phyloP scores from a whole-genome alignment of 2,329 filamentous ascomycete species.

The Claviceps purpurea region DNA sequence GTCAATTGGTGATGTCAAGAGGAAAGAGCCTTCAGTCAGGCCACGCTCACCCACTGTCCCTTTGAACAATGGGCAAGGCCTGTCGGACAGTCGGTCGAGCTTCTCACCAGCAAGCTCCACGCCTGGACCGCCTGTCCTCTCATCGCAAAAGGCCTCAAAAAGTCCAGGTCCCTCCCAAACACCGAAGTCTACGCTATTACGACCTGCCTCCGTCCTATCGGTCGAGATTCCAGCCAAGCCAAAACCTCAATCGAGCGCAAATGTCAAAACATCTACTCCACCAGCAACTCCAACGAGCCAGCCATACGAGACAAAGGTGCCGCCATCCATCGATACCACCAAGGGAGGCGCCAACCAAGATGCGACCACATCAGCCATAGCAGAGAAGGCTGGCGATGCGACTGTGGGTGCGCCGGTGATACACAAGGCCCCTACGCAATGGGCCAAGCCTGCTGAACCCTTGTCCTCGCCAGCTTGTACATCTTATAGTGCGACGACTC shows the following conservation, averaged over 20 bases:
- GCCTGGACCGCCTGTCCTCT: not conserved
- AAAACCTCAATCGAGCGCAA: not conserved
- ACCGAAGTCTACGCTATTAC: conserved; percentile 1
- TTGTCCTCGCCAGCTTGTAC: conserved; percentile 51
- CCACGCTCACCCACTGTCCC: conserved; percentile 7
- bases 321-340: not conserved
- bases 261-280: not conserved
- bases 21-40: conserved; percentile 4
- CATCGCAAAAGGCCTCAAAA: conserved; percentile 1
- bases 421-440: conserved; percentile 23
- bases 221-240: not conserved
- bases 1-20: conserved; percentile 1
- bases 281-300: not conserved
- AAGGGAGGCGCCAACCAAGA: not conserved
- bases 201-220: not conserved
- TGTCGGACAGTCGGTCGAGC: conserved; percentile 4
- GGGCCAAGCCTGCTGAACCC: conserved; percentile 26
- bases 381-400: not conserved
- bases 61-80: conserved; percentile 7
- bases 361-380: not conserved
- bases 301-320: not conserved
- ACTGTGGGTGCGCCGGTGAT: conserved; percentile 10
- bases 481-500: conserved; percentile 60
- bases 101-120: conserved; percentile 7
- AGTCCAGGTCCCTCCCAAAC: conserved; percentile 1